These are phyloP conservation scores for Chlorella vulgaris DNA, from an alignment of 139 green algal genomes.

Conservation along the genomic window DNA sequence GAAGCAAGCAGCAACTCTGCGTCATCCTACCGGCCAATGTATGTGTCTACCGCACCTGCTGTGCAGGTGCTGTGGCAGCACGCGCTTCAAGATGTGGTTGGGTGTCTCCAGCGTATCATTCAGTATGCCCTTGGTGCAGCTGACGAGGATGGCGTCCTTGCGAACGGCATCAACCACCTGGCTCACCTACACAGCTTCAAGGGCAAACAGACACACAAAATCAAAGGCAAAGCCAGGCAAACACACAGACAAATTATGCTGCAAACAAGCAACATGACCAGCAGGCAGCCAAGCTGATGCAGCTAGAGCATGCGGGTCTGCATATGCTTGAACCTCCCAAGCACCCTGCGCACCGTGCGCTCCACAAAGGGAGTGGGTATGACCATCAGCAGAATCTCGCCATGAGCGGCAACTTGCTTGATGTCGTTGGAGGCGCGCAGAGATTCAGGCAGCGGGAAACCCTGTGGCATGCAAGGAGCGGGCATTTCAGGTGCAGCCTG, in stretches of 20 bases:
- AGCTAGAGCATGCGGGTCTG: no score
- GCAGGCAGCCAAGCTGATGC: no score
- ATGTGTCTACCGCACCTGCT: background rate
- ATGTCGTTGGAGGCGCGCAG: slow-evolving; percentile 63
- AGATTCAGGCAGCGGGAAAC: slow-evolving; percentile 54
- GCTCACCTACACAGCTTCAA: background rate
- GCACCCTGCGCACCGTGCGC: slow-evolving; percentile 45
- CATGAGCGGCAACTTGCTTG: slow-evolving; percentile 39
- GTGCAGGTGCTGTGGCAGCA: slow-evolving; percentile 52
- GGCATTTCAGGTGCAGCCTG: no score
- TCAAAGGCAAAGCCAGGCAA: background rate
- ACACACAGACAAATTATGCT: background rate
- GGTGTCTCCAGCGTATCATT: slow-evolving; percentile 79
- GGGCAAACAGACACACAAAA: background rate
- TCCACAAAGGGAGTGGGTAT: slow-evolving; percentile 83
- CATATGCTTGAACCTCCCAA: background rate
- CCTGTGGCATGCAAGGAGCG: no score
- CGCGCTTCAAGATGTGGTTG: slow-evolving; percentile 67
- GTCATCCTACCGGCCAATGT: background rate
- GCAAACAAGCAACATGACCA: no score
- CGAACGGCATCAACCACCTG: background rate
- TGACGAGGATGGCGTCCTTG: slow-evolving; percentile 68
- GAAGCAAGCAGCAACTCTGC: background rate
- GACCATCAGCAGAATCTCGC: slow-evolving; percentile 80
- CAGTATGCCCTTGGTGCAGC: slow-evolving; percentile 81